Evolutionary conservation across 345 rosid species (phyloP).

Genomic region (Capsella bursapastoris): DNA sequence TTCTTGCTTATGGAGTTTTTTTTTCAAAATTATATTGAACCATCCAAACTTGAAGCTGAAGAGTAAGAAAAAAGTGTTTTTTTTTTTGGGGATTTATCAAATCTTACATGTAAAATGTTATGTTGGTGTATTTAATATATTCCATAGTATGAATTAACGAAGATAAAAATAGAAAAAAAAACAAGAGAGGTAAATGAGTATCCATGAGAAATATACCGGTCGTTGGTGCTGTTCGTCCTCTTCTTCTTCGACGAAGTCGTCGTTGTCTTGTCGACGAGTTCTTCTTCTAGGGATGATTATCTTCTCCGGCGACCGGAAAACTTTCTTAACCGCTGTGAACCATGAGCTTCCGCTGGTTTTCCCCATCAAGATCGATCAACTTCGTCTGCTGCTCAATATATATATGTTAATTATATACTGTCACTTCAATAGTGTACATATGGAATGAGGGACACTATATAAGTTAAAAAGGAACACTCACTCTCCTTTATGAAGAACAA

Average conservation of each 20-base stretch:
- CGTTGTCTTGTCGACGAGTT: slow-evolving; percentile 36
- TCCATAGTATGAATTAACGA: background rate
- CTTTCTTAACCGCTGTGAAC: slow-evolving; percentile 73
- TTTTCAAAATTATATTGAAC: background rate
- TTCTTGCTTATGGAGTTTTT: background rate
- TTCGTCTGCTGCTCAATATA: background rate
- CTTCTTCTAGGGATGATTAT: slow-evolving; percentile 55
- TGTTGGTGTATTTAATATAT: background rate
- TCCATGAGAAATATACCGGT: slow-evolving; percentile 23
- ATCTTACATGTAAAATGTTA: background rate
- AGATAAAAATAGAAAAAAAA: background rate
- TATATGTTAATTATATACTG: background rate
- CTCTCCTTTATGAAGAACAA: slow-evolving; percentile 7
- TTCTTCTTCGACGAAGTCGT: slow-evolving; percentile 40
- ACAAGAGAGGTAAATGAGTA: background rate
- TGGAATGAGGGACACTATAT: slow-evolving; percentile 1
- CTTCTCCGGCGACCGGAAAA: slow-evolving; percentile 65
- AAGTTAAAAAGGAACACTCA: slow-evolving; percentile 3
- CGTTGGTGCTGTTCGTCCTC: slow-evolving; percentile 60
- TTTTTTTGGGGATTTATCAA: slow-evolving; percentile 3
- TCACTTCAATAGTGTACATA: background rate
- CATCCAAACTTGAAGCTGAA: background rate
- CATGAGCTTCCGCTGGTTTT: slow-evolving; percentile 73
- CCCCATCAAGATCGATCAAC: slow-evolving; percentile 48
- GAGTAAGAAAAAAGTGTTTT: background rate